Conservation (phyloP, 352 stramenopile species). For the Pythium aphanidermatum region DNA sequence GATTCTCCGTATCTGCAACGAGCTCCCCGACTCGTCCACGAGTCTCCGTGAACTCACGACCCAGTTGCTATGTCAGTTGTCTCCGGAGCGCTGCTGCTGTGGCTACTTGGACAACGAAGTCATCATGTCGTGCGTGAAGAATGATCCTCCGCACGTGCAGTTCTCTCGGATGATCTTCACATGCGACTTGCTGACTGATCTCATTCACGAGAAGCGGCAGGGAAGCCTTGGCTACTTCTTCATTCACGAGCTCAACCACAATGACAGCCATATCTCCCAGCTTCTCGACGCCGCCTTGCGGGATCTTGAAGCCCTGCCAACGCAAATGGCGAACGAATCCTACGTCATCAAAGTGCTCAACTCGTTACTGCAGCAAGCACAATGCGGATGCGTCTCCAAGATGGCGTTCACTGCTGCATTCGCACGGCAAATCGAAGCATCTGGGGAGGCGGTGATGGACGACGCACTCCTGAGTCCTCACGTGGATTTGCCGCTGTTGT, state of each 20-base stretch:
- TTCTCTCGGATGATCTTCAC: slow-evolving; percentile 77
- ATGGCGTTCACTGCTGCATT: slow-evolving; percentile 25
- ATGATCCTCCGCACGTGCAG: slow-evolving; percentile 33
- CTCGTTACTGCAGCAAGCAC: slow-evolving; percentile 58
- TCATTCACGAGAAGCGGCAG: slow-evolving; percentile 65
- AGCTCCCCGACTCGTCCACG: slow-evolving; percentile 17
- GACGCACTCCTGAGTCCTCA: slow-evolving; percentile 34
- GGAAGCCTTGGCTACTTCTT: slow-evolving; percentile 51
- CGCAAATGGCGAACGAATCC: slow-evolving; percentile 62
- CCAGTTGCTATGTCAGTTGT: slow-evolving; percentile 51
- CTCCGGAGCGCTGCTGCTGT: slow-evolving; percentile 21
- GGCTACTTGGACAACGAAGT: slow-evolving; percentile 1
- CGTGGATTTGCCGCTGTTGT: slow-evolving; percentile 52
- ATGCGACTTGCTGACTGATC: slow-evolving; percentile 67
- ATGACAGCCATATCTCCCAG: slow-evolving; percentile 20
- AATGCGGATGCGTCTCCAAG: slow-evolving; percentile 70
- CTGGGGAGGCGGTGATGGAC: slow-evolving; percentile 6
- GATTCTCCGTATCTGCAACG: slow-evolving; percentile 48
- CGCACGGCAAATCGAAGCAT: slow-evolving; percentile 5
- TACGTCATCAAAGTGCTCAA: slow-evolving; percentile 74
- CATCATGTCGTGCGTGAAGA: background rate
- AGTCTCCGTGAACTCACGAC: slow-evolving; percentile 21
- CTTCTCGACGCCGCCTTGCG: slow-evolving; percentile 38
- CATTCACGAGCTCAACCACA: slow-evolving; percentile 31
- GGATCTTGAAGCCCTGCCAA: slow-evolving; percentile 46